Evolutionary conservation across 2,329 filamentous ascomycete genomes (phyloP), one percentile per base, ranked within the genome.

Genomic region (Aspergillus ochraceoroseus): DNA sequence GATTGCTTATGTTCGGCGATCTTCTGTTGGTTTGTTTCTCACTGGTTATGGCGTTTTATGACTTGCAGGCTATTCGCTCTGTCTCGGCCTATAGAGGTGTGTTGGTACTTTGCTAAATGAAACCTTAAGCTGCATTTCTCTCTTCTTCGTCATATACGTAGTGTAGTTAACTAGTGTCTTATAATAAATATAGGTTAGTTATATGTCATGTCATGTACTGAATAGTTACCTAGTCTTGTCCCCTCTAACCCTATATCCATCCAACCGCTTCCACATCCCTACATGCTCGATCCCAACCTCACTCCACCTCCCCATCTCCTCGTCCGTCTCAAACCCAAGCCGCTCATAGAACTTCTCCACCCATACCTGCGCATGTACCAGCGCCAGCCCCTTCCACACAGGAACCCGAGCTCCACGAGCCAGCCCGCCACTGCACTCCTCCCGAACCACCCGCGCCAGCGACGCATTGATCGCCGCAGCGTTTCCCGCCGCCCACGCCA

Each of bases 231-330:
- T 13, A 29, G 7, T 18, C 29, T 8, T 23, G 25, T 9, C n/a
- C 8, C 12, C 12, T 15, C 15, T 12, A 19, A 41, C 43, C 25
- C 27, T 39, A 23, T 27, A 19, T 61, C n/a, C 28, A 8, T 48
- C 39, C n/a, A 69, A 38, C 38, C 63, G 51, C 61, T 66, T 75
- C 75, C 78, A 94, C 88, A 95, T 94, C 44, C 85, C 88, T 12
- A 94, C 74, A 69, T 95, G 87, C 49, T 77, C 72, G 39, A 95
- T 90, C 3, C 84, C 86, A 57, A 92, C 87, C 63, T 95, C 88
- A 47, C 74, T 72, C 87, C 88, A 95, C 20, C 62, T 73, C 1
- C 86, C 85, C 76, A 90, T 78, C 7, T 66, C 70, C 56, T 84
- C 74, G 63, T 95, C 88, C 7, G 77, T 70, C 47, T 71, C 66